phyloP scores from a whole-genome alignment of 768 basidiomycete genomes.

The Mycena filopes region DNA sequence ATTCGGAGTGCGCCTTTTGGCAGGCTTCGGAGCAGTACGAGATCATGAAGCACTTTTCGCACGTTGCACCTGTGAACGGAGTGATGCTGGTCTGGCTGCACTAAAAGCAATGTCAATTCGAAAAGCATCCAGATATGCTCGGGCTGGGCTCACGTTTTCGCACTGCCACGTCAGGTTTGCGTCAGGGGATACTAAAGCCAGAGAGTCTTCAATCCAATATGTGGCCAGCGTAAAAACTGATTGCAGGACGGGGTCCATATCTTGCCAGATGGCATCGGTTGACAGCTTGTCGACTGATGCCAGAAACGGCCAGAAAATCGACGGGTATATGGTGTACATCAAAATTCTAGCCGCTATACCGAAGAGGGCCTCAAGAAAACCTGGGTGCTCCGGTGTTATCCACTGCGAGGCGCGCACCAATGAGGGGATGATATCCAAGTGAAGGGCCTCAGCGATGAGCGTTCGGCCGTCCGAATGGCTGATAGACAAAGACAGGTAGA shows the following conservation, averaged over 20 bases:
- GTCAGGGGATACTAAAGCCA: too few relatives aligned
- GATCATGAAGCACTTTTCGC: background rate
- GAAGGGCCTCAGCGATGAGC: background rate
- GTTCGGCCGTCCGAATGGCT: background rate
- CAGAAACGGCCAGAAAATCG: constrained; percentile 1
- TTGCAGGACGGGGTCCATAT: too few relatives aligned
- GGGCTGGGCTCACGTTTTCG: background rate
- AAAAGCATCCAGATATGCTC: background rate
- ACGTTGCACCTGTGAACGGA: background rate
- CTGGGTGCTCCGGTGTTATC: background rate
- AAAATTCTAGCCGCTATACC: background rate
- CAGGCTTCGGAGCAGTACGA: constrained; percentile 12
- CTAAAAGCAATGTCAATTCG: background rate
- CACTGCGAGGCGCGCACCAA: background rate
- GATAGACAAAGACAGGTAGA: background rate
- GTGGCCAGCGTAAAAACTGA: too few relatives aligned
- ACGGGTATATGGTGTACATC: constrained; percentile 9
- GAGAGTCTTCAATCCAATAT: too few relatives aligned
- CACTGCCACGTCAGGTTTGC: background rate
- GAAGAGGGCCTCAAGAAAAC: background rate
- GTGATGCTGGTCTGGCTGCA: background rate
- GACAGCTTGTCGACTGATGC: background rate
- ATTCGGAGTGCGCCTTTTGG: background rate
- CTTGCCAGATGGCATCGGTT: too few relatives aligned
- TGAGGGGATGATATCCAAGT: background rate